phyloP scores from a whole-genome alignment of 148 eudicot species.

The Rhododendron williamsianum region DNA sequence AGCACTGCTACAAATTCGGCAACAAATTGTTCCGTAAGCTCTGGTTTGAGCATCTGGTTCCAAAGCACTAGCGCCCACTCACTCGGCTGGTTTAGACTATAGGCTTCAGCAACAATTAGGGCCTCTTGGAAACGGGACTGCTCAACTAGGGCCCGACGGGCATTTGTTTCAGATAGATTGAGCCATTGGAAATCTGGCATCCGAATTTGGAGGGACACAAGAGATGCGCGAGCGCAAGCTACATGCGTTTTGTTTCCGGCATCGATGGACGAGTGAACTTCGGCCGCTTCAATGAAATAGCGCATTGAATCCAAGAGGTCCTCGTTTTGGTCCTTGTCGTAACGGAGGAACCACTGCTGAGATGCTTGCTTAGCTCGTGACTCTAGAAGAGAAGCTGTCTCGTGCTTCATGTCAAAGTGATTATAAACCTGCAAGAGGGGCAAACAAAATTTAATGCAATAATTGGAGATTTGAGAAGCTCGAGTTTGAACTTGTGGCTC shows the following conservation, averaged over 20 bases:
- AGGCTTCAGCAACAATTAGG: conserved; percentile 93
- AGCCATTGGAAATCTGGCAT: conserved; percentile 95
- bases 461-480: neutral
- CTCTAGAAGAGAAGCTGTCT: conserved; percentile 81
- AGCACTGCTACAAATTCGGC: conserved; percentile 93
- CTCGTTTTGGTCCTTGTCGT: conserved; percentile 82
- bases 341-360: conserved; percentile 62
- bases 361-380: conserved; percentile 73
- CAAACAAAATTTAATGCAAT: conserved; percentile 9
- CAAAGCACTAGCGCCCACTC: conserved; percentile 97
- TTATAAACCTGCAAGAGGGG: conserved; percentile 66
- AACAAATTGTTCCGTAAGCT: conserved; percentile 74
- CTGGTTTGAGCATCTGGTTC: conserved; percentile 94
- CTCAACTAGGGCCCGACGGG: conserved; percentile 72
- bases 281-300: conserved; percentile 86
- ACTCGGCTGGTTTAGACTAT: conserved; percentile 85
- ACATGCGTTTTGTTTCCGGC: conserved; percentile 81
- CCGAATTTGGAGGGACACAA: conserved; percentile 88
- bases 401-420: conserved; percentile 96
- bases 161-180: conserved; percentile 78
- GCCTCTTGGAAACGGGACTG: conserved; percentile 97
- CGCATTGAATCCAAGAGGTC: conserved; percentile 95
- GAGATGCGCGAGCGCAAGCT: conserved; percentile 90
- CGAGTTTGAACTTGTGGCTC: neutral
- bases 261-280: conserved; percentile 91